Evolutionary conservation across 164 flowering plant species (phyloP).

Genomic region (Warburgia ugandensis): DNA sequence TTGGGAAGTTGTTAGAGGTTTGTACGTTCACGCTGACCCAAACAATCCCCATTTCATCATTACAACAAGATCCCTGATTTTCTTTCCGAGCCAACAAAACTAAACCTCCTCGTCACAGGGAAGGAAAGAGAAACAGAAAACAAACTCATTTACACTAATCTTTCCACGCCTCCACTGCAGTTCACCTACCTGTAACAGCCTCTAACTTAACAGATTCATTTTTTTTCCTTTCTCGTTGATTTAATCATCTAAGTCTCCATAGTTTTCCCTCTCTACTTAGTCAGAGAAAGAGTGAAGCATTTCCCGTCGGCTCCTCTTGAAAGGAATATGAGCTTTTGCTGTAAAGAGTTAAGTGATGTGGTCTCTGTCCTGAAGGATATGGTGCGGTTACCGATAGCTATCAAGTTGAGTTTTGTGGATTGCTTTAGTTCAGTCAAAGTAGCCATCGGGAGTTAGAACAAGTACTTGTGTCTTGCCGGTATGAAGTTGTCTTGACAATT

Average conservation of each 20-base stretch:
- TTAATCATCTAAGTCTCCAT: too few relatives aligned
- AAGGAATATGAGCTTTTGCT: background rate
- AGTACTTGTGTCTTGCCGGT: background rate
- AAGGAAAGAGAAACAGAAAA: too few relatives aligned
- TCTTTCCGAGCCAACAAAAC: too few relatives aligned
- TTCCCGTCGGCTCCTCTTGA: background rate
- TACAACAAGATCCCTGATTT: too few relatives aligned
- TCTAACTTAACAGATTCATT: background rate
- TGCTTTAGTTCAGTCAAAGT: background rate
- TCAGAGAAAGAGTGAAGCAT: background rate
- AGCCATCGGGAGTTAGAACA: background rate
- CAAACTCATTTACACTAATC: too few relatives aligned
- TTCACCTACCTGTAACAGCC: constrained; percentile 1
- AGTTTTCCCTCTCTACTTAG: background rate
- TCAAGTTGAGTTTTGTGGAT: too few relatives aligned
- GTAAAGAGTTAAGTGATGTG: background rate
- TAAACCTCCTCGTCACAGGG: too few relatives aligned
- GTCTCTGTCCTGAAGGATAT: background rate
- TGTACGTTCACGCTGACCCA: too few relatives aligned
- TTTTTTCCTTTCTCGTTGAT: too few relatives aligned
- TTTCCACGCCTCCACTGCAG: constrained; percentile 1
- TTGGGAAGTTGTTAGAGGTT: too few relatives aligned
- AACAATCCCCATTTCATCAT: too few relatives aligned
- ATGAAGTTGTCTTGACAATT: background rate
- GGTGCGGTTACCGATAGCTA: constrained; percentile 4